Conservation (phyloP, 257 asterid genomes). For the Nemophila menziesii region DNA sequence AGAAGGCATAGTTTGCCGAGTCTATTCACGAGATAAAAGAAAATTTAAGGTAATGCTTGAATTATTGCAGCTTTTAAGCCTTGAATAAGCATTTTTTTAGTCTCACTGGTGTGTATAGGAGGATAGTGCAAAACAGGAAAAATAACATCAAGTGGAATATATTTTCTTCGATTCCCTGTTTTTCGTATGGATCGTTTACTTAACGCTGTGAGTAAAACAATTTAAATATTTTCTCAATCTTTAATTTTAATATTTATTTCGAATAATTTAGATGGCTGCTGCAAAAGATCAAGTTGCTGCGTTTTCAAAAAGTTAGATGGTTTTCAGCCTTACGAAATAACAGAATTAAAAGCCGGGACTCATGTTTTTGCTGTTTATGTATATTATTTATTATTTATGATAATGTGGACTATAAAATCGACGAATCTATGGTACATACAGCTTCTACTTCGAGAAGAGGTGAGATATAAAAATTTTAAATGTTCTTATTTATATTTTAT, state of each 20-base stretch:
- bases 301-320: constrained; percentile 75
- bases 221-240: constrained; percentile 1
- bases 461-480: too few relatives aligned
- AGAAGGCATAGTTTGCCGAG: constrained; percentile 83
- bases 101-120: constrained; percentile 35
- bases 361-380: constrained; percentile 75
- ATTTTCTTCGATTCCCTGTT: constrained; percentile 71
- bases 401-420: too few relatives aligned
- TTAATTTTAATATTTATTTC: constrained; percentile 6
- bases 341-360: constrained; percentile 63
- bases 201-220: constrained; percentile 35
- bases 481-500: too few relatives aligned
- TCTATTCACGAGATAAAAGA: constrained; percentile 72
- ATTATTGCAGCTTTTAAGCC: too few relatives aligned
- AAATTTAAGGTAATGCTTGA: constrained; percentile 98
- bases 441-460: too few relatives aligned
- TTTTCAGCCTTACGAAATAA: constrained; percentile 79
- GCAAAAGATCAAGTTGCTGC: constrained; percentile 70
- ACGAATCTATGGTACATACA: too few relatives aligned
- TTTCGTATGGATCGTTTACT: constrained; percentile 55
- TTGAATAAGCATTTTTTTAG: neutral
- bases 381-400: too few relatives aligned
- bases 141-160: constrained; percentile 72
- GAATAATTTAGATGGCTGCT: constrained; percentile 28
- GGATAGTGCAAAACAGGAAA: constrained; percentile 87